Evolutionary conservation across 2,329 filamentous ascomycete species (phyloP).

Genomic region (Penicillium decumbens): DNA sequence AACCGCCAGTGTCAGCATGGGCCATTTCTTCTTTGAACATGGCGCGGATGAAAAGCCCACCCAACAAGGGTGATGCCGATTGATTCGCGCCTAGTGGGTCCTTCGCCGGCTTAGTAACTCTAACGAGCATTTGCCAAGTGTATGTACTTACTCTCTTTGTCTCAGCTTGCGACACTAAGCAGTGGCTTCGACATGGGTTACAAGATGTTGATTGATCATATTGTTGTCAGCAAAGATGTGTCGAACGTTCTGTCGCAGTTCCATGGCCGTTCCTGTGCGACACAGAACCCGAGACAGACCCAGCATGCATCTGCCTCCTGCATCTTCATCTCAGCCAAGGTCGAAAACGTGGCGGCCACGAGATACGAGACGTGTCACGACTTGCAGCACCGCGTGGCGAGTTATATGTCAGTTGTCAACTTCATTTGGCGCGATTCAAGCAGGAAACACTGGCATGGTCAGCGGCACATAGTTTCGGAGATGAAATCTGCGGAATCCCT

Average conservation of each 20-base stretch:
- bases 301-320: not conserved
- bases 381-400: conserved; percentile 9
- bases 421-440: not conserved
- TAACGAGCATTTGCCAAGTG: conserved; percentile 5
- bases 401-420: conserved; percentile 4
- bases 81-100: not conserved
- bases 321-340: conserved; percentile 2
- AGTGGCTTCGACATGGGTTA: not conserved
- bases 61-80: conserved; percentile 6
- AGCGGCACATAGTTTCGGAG: not conserved
- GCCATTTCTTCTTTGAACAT: conserved; percentile 12
- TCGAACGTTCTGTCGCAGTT: conserved; percentile 19
- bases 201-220: conserved; percentile 1
- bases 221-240: not conserved
- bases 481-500: not conserved
- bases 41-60: conserved; percentile 11
- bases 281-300: not conserved
- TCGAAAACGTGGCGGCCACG: conserved; percentile 35
- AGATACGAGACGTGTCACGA: conserved; percentile 17
- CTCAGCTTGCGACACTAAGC: not conserved
- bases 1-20: conserved; percentile 9
- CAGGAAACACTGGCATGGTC: conserved; percentile 2
- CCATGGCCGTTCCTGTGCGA: conserved; percentile 17
- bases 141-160: not conserved
- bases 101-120: conserved; percentile 4